Evolutionary conservation across 2,329 filamentous ascomycete genomes (phyloP), one percentile per base, ranked within the genome.

Genomic region (Penicillium sp.): DNA sequence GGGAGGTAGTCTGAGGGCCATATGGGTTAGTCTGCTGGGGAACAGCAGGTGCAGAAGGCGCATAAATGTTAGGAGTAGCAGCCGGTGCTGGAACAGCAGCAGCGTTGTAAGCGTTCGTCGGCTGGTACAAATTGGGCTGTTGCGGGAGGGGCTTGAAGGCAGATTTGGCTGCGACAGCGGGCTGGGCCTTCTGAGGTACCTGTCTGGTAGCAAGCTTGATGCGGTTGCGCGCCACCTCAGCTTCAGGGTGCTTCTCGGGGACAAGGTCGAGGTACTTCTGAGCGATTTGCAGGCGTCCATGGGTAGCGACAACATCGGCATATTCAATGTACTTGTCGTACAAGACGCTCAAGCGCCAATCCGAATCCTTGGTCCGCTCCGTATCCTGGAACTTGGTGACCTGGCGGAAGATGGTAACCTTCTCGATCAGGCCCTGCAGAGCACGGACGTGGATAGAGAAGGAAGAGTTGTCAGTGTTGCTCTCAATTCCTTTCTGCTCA

Each of bases 271-370:
- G 84, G 70, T 99, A 99, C 73, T 90, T 92, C 76, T 96, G 89
- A 5, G 94, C 95, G 65, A 92, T 85, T 33, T 86, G 82, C 53
- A 99, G 79, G 67, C 95, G 90, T 13, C 95, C 94, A 70, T 97
- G 91, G 7, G 91, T 87, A 46, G 94, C 92, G 56, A 95, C 86
- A 64, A 99, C 92, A 71, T 99, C 93, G 15, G 94, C 93, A 73
- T 97, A 99, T 77, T 99, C 94, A 29, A 90, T 88, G 72, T 99
- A 99, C 77, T 96, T 96, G 72, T 92, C 88, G 75, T 99, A 99
- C 52, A 99, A 80, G 2, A 87, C 82, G 38, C 87, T 84, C 58
- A 99, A 85, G 78, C 96, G 97, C 93, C 93, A 99, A 66, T 88
- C 90, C 1, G 87, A 87, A 10, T 84, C 81, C 65, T 90, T 84